Base-by-base conservation (phyloP, 2,329 filamentous ascomycete genomes). In the Byssoonygena ceratinophila region DNA sequence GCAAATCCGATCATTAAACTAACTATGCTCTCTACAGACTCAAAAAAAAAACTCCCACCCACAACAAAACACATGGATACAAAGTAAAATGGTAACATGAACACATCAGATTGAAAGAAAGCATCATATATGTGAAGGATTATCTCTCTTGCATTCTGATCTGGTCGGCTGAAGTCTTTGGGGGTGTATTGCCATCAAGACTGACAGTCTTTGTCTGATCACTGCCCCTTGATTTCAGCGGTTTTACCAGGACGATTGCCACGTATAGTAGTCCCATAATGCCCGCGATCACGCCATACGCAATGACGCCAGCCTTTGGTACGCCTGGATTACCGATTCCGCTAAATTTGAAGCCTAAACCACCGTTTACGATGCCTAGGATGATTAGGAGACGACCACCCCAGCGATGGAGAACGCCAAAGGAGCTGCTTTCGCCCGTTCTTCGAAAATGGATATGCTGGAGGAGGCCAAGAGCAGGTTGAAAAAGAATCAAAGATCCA, bases 311-410 rank as follows among this genome's bases (percentile, higher is more conserved):
- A 1, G 54, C 47, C 39, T 40, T 54, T 3, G 57, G 56, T 6
- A 61, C 62, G n/a, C 65, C 65, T 20, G 64, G 58, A 3, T 57
- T 60, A 43, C 66, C 70, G 31, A 68, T 64, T 20, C 71, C 66
- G 2, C 74, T 72, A 16, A 77, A 64, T 53, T 66, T 63, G 34
- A 80, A 70, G 0, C 78, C 78, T 0, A 80, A 62, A 0, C 77
- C 78, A n/a, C 75, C 78, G 59, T 80, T 80, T 61, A 80, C 68
- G 52, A 79, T 75, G 2, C 75, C 78, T 0, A 80, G 63, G 0
- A 71, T 66, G 11, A 81, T 71, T 20, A 74, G 66, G 25, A 68
- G 58, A 3, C 78, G 70, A 16, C 78, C 78, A 23, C 78, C 59
- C 78, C 78, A 81, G 45, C 79, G 67, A 58, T 81, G 78, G 2